Base-by-base conservation (phyloP, 129 eudicot genomes). In the Tagetes patula region DNA sequence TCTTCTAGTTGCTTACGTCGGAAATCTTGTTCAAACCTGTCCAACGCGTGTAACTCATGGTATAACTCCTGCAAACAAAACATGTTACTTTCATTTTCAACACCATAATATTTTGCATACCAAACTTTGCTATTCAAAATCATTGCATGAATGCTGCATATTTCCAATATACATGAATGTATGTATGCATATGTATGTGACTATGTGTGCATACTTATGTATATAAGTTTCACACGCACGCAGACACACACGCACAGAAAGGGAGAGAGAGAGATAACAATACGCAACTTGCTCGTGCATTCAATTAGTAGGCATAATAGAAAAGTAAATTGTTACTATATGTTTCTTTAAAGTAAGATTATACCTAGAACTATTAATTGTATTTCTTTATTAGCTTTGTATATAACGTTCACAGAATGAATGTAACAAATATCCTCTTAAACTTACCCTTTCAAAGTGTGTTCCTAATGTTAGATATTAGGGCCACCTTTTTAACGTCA, bases 31-130 rank as follows among this genome's bases (percentile, higher is more conserved):
- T 95, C 97, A 68, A 90, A 88, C 78, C 97, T 86, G 82, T 95
- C 99, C 82, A 95, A 80, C 38, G 99, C 88, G 72, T 95, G 99
- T 82, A 90, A 39, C 84, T 95, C 99, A 76, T 95, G 99, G 87
- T 95, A 95, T 66, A 95, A 75, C 70, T 95, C 99, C 99, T 95
- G 88, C 88, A 85, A 41, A 38, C 45, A 63, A 36, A 58, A 52
- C n/a, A 58, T 3, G 42, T 48, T 66, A 63, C 33, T 55, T 63
- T 9, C 68, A 55, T 64, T 36, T 45, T 31, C 47, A 70, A 37
- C 13, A 77, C 10, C 3, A 58, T 37, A 20, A 52, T 14, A 60
- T 30, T 37, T 69, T 53, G 13, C 71, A 62, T 68, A 60, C 13
- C 50, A 45, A 38, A 68, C 43, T 20, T 56, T 72, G 43, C 64